Evolutionary conservation across 2,329 filamentous ascomycete genomes (phyloP).

Genomic region (Claviceps maximensis): DNA sequence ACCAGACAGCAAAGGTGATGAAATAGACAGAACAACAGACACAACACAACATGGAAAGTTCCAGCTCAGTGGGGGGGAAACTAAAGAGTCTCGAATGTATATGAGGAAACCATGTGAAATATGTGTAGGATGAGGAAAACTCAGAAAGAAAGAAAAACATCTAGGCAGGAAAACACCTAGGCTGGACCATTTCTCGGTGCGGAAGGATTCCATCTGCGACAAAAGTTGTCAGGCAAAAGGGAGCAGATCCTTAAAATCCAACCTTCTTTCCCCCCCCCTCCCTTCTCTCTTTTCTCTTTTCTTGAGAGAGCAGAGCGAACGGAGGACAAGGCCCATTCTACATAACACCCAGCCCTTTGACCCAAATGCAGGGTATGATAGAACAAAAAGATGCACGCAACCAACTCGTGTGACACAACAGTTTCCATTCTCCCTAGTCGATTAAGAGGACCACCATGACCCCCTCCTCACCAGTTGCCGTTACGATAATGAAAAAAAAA

Average conservation of each 20-base stretch:
- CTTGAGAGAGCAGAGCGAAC: neutral
- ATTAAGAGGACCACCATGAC: constrained; percentile 6
- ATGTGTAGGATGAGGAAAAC: neutral
- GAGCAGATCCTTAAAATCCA: neutral
- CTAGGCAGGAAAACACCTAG: constrained; percentile 1
- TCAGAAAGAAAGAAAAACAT: neutral
- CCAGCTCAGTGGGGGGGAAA: constrained; percentile 9
- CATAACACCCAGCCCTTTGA: constrained; percentile 2
- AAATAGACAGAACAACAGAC: no score
- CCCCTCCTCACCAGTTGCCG: constrained; percentile 20
- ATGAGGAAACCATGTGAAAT: constrained; percentile 12
- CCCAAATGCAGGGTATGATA: constrained; percentile 4
- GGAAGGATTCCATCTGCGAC: constrained; percentile 1
- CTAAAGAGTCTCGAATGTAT: constrained; percentile 8
- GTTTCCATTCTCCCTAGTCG: constrained; percentile 7
- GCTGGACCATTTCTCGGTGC: neutral
- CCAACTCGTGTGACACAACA: constrained; percentile 5
- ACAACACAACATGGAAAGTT: neutral
- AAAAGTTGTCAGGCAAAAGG: neutral
- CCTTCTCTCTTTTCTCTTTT: neutral
- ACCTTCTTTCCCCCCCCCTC: neutral
- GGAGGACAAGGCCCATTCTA: neutral
- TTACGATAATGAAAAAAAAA: constrained; percentile 6
- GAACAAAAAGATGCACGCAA: constrained; percentile 5
- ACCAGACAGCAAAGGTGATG: no score